These are phyloP conservation scores for Iris macrosiphon DNA, from an alignment of 106 monocot genomes.

Conservation along the genomic window DNA sequence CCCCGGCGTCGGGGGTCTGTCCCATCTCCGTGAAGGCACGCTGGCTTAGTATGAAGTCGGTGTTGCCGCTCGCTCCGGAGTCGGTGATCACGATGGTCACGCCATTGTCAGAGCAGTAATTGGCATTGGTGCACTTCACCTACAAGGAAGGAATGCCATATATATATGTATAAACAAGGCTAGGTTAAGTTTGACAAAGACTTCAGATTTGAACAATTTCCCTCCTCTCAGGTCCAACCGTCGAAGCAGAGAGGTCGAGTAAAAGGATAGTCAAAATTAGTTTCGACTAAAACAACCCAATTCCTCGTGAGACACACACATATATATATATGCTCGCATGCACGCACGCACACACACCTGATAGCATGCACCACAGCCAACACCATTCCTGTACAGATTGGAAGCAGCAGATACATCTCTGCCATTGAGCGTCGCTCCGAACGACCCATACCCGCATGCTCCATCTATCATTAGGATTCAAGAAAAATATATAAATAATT, in stretches of 20 bases:
- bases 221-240: too few species aligned
- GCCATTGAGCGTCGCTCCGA: slow-evolving; percentile 49
- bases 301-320: too few species aligned
- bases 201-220: neutral
- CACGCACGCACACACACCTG: too few species aligned
- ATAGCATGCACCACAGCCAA: slow-evolving; percentile 73
- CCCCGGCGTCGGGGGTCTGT: slow-evolving; percentile 40
- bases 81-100: slow-evolving; percentile 56
- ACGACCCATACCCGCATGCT: slow-evolving; percentile 47
- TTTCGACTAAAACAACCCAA: too few species aligned
- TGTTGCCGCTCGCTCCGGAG: slow-evolving; percentile 43
- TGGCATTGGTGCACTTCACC: slow-evolving; percentile 44
- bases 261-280: too few species aligned
- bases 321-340: too few species aligned
- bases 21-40: slow-evolving; percentile 54
- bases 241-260: too few species aligned
- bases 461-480: slow-evolving; percentile 21
- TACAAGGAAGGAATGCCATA: slow-evolving; percentile 4
- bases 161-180: neutral
- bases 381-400: slow-evolving; percentile 50
- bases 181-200: neutral
- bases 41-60: slow-evolving; percentile 70
- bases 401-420: slow-evolving; percentile 65
- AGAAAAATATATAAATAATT: too few species aligned
- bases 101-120: slow-evolving; percentile 45